These are phyloP conservation scores for Diaporthe vaccinii DNA, from an alignment of 2,329 filamentous ascomycete species.

Conservation along the genomic window DNA sequence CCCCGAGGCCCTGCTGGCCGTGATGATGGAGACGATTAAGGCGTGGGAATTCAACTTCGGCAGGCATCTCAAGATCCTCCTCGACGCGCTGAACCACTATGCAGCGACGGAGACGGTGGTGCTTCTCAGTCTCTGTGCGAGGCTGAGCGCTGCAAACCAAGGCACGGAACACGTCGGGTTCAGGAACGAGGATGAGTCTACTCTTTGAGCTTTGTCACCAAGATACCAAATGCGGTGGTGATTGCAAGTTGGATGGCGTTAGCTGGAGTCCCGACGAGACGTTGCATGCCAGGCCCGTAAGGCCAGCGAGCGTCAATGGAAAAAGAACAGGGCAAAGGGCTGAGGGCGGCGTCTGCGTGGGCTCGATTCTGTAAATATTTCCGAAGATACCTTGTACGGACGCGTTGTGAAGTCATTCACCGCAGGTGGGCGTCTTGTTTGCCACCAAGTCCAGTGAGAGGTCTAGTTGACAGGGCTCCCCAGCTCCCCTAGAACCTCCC, in stretches of 20 bases:
- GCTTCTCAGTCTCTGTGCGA: constrained; percentile 86
- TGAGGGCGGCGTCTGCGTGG: constrained; percentile 4
- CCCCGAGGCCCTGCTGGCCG: constrained; percentile 55
- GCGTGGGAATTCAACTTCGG: constrained; percentile 97
- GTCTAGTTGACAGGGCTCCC: not conserved
- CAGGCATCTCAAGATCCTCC: constrained; percentile 89
- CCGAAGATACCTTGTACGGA: constrained; percentile 36
- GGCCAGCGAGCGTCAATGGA: not conserved
- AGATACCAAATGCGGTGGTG: not conserved
- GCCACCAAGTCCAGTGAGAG: not conserved
- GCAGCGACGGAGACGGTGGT: constrained; percentile 98
- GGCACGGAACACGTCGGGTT: constrained; percentile 76
- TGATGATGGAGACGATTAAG: constrained; percentile 84
- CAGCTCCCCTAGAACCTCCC: not conserved
- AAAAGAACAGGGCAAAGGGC: not conserved
- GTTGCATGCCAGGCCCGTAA: constrained; percentile 1
- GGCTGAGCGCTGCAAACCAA: constrained; percentile 85
- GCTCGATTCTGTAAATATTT: constrained; percentile 32
- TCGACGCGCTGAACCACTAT: constrained; percentile 96
- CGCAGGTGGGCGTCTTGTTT: not conserved
- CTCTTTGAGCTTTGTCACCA: constrained; percentile 25
- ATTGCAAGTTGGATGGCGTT: constrained; percentile 34
- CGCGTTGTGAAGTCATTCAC: not conserved
- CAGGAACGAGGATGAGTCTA: constrained; percentile 68
- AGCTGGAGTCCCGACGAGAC: constrained; percentile 7